Percentiles rank a stretch among this genome's conserved stretches.
phyloP scores from a whole-genome alignment of 306 rosid genomes.

The Lablab purpureus region DNA sequence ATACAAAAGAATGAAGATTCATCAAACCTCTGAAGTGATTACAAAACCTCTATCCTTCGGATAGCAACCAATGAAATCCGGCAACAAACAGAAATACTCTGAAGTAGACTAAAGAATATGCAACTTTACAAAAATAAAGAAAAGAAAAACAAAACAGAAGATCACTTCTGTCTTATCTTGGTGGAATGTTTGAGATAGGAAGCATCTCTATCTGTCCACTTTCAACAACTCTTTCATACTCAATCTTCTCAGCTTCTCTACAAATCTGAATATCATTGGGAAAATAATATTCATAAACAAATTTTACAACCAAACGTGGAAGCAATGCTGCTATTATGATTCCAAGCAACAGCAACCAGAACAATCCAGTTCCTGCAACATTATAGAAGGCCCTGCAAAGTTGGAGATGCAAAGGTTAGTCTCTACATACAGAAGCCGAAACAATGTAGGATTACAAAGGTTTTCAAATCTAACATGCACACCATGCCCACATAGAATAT shows the following conservation, averaged over 20 bases:
- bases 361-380: conserved; percentile 50
- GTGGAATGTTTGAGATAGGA: conserved; percentile 52
- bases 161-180: conserved; percentile 58
- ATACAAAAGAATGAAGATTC: conserved; percentile 46
- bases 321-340: conserved; percentile 61
- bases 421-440: not conserved
- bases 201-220: conserved; percentile 80
- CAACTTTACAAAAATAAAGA: conserved; percentile 53
- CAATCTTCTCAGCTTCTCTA: conserved; percentile 74
- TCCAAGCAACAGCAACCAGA: conserved; percentile 81
- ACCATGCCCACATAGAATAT: conserved; percentile 5
- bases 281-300: conserved; percentile 58
- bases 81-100: conserved; percentile 56
- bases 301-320: conserved; percentile 77
- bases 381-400: conserved; percentile 80
- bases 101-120: conserved; percentile 77
- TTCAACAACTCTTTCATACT: conserved; percentile 52
- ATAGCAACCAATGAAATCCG: conserved; percentile 56
- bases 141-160: conserved; percentile 3
- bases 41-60: conserved; percentile 71
- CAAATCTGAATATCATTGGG: conserved; percentile 87
- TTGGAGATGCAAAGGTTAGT: conserved; percentile 49
- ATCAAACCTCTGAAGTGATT: conserved; percentile 47
- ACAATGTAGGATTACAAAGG: conserved; percentile 10
- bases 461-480: conserved; percentile 9